phyloP scores from a whole-genome alignment of 2,329 filamentous ascomycete species.

The Byssochlamys sp. region DNA sequence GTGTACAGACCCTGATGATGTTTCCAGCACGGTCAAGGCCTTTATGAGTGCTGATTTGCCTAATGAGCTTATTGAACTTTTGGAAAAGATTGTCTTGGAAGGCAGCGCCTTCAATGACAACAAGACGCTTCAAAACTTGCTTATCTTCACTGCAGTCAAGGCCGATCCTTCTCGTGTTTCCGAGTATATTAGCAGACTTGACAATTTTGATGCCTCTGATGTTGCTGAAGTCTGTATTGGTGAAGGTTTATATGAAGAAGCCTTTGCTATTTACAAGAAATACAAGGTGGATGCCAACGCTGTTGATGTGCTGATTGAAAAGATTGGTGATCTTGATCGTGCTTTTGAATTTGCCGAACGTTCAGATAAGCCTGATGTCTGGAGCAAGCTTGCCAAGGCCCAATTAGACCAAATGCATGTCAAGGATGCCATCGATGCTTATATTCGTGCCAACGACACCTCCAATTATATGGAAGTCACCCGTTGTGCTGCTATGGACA shows the following conservation, averaged over 20 bases:
- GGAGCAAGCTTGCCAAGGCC: constrained; percentile 96
- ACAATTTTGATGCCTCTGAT: constrained; percentile 81
- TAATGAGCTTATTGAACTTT: constrained; percentile 85
- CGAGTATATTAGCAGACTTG: constrained; percentile 88
- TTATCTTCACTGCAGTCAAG: constrained; percentile 93
- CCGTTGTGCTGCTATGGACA: constrained; percentile 85
- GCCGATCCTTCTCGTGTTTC: constrained; percentile 90
- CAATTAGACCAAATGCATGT: constrained; percentile 93
- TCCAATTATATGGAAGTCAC: constrained; percentile 94
- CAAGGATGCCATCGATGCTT: constrained; percentile 86
- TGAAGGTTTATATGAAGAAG: constrained; percentile 89
- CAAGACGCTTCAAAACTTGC: constrained; percentile 84
- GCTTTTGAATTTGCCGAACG: constrained; percentile 95
- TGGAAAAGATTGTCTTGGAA: constrained; percentile 99
- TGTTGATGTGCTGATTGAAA: constrained; percentile 83
- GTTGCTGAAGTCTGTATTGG: constrained; percentile 89
- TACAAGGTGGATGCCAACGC: constrained; percentile 78
- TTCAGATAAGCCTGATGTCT: constrained; percentile 86
- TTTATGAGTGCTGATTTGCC: constrained; percentile 88
- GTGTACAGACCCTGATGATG: constrained; percentile 83
- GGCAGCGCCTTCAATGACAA: constrained; percentile 98
- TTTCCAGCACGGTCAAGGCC: constrained; percentile 84
- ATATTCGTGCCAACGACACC: constrained; percentile 88
- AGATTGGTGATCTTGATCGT: constrained; percentile 94
- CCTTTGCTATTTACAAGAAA: constrained; percentile 98